Conservation (phyloP, 768 basidiomycete species). For the Brasilioporus rufonigricans region DNA sequence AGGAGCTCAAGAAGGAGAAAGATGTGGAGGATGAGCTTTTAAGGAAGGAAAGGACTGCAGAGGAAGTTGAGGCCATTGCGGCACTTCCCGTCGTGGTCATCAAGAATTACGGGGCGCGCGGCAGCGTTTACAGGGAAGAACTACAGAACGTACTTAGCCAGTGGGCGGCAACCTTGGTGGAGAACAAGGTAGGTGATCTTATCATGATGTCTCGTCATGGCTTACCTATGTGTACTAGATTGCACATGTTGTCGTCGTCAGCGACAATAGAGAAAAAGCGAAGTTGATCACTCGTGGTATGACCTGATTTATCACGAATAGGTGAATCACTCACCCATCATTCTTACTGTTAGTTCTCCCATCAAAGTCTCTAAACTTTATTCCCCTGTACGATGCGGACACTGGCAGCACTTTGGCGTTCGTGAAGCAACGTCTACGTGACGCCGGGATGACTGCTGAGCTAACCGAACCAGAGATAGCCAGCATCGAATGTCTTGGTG, state of each 20-base stretch:
- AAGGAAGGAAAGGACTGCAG: constrained; percentile 32
- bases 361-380: constrained; percentile 74
- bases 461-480: constrained; percentile 55
- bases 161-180: constrained; percentile 82
- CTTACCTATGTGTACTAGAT: constrained; percentile 44
- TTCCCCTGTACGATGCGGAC: constrained; percentile 86
- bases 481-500: constrained; percentile 77
- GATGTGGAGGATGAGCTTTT: constrained; percentile 32
- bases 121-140: constrained; percentile 60
- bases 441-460: constrained; percentile 49
- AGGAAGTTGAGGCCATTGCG: constrained; percentile 51
- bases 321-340: not conserved
- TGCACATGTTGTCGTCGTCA: constrained; percentile 89
- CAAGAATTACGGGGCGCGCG: constrained; percentile 67
- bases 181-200: constrained; percentile 59
- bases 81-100: constrained; percentile 86
- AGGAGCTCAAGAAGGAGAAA: constrained; percentile 26
- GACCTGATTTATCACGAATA: not conserved
- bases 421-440: constrained; percentile 73
- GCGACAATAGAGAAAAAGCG: constrained; percentile 85
- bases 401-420: constrained; percentile 73
- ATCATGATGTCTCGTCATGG: not conserved
- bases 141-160: constrained; percentile 71
- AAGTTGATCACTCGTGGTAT: constrained; percentile 82
- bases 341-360: constrained; percentile 59